Base-by-base conservation (phyloP, 2,329 filamentous ascomycete genomes). In the Penicillium sp. region DNA sequence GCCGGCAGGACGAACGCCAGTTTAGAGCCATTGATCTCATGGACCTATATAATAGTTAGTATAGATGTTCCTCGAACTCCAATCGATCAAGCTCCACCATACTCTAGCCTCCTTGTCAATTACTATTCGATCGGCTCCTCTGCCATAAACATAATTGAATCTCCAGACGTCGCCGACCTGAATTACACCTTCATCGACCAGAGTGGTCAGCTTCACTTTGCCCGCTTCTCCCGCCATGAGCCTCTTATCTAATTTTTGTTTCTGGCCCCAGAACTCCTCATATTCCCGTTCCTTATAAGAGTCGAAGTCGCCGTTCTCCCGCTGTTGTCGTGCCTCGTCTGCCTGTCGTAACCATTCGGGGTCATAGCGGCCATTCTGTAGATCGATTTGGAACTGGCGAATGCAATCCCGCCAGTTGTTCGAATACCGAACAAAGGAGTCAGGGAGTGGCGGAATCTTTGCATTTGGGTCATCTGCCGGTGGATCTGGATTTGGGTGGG, bases 201-300 rank as follows among this genome's bases (percentile, higher is more conserved):
- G 54, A 14, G 67, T 70, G 18, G 61, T 63, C 25, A 79, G 50
- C 54, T 72, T 77, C 14, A 79, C 66, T 31, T 70, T 73, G 5
- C 71, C 70, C 54, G 72, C 74, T 53, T 79, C 73, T 4, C 77
- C 77, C 8, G 77, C 74, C 50, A 66, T n/a, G 18, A 73, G 57
- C 8, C 54, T 55, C 33, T 58, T 61, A 42, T 67, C 62, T 33
- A 74, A 55, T 55, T 70, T 75, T 66, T 77, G 75, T 58, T 82
- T 83, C 66, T 84, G 79, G 0, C 83, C 83, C 81, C 83, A 86
- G 60, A 81, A 82, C 53, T 76, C 67, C 66, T 86, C 82, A 14
- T 79, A 79, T 55, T 84, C 79, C 44, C 73, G 68, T 44, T 79
- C 78, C 67, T 85, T 81, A 71, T 80, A 84, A 6, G 72, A 72